Percentiles rank a stretch among this genome's conserved stretches.
These are phyloP conservation scores for Carex pumila DNA, from an alignment of 176 grass and related monocot species.

Conservation along the genomic window DNA sequence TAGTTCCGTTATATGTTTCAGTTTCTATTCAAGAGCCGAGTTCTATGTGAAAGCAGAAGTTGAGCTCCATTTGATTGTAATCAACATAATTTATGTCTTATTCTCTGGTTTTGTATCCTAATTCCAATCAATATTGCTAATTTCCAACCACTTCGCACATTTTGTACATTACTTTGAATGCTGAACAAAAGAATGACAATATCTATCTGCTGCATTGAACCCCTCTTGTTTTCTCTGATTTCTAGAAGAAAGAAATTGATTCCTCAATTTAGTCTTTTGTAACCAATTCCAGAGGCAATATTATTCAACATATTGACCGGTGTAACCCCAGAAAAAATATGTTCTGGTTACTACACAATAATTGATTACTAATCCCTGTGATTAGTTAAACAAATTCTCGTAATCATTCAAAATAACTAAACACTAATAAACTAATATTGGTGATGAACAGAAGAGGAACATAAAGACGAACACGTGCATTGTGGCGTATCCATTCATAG, in stretches of 20 bases:
- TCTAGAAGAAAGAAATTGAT: background rate
- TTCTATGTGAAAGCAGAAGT: background rate
- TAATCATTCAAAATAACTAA: background rate
- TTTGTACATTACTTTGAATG: background rate
- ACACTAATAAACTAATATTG: background rate
- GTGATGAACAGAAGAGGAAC: slow-evolving; percentile 53
- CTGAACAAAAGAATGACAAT: background rate
- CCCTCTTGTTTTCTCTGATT: background rate
- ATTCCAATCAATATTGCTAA: background rate
- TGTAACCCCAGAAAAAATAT: too few relatives aligned
- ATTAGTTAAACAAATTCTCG: background rate
- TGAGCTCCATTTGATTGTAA: background rate
- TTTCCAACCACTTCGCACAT: background rate
- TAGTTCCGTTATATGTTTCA: background rate
- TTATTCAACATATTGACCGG: background rate
- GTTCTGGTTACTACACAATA: background rate
- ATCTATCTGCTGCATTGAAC: background rate
- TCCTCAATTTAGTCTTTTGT: background rate
- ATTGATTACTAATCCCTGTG: background rate
- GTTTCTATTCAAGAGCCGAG: background rate
- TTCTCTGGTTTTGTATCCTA: background rate
- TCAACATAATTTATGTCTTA: background rate
- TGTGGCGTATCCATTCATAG: slow-evolving; percentile 56
- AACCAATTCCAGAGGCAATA: background rate
- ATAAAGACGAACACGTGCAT: slow-evolving; percentile 73